These are phyloP conservation scores for Escallonia rubra DNA, from an alignment of 129 eudicot genomes.

Conservation along the genomic window DNA sequence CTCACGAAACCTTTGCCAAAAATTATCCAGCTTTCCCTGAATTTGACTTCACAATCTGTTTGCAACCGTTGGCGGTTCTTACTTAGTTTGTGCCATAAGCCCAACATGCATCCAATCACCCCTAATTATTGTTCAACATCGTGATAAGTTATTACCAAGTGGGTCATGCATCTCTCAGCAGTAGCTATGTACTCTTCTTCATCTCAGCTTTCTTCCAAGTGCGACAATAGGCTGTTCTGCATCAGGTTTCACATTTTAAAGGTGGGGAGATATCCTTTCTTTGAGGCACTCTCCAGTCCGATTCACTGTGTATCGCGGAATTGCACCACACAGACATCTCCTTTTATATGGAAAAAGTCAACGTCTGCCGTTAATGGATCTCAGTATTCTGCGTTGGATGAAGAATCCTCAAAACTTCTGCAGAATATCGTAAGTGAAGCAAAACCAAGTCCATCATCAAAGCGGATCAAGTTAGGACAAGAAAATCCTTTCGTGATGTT, in stretches of 20 bases:
- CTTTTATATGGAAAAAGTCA: constrained; percentile 54
- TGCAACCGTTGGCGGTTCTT: too few species aligned
- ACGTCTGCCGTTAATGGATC: constrained; percentile 45
- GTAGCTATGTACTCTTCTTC: constrained; percentile 2
- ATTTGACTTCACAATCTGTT: too few species aligned
- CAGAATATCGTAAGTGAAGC: constrained; percentile 61
- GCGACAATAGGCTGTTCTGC: constrained; percentile 71
- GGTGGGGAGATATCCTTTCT: constrained; percentile 52
- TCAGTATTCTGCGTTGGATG: constrained; percentile 34
- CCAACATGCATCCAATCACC: too few species aligned
- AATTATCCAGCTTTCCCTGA: too few species aligned
- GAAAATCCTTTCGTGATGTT: constrained; percentile 37
- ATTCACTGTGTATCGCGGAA: constrained; percentile 71
- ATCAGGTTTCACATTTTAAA: constrained; percentile 49
- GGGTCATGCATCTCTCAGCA: constrained; percentile 3
- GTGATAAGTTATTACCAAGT: neutral
- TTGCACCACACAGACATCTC: constrained; percentile 36
- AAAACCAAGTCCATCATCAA: constrained; percentile 69
- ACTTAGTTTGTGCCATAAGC: too few species aligned
- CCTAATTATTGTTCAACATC: too few species aligned
- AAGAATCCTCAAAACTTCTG: constrained; percentile 38
- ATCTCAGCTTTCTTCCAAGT: constrained; percentile 86
- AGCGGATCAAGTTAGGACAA: constrained; percentile 72
- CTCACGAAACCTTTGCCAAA: too few species aligned
- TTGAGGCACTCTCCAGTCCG: constrained; percentile 50